phyloP scores from a whole-genome alignment of 164 flowering plant genomes.

The Berberis thunbergii region DNA sequence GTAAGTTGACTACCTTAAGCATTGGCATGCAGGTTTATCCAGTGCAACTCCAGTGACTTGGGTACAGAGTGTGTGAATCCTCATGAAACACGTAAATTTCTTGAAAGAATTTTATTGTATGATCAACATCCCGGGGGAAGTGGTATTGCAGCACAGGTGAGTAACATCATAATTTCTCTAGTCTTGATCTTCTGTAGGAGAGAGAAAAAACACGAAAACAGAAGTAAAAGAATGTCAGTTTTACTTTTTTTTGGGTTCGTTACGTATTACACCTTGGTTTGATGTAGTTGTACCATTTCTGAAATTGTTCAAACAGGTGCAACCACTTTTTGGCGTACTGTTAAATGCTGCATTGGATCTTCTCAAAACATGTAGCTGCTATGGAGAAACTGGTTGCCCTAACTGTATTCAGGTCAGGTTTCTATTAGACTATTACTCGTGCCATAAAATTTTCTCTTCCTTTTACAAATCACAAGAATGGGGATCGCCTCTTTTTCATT shows the following conservation, averaged over 20 bases:
- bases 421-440: not conserved
- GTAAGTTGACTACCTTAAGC: conserved; percentile 1
- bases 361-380: conserved; percentile 59
- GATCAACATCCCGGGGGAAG: conserved; percentile 94
- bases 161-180: conserved; percentile 2
- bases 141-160: conserved; percentile 74
- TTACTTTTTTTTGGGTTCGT: not conserved
- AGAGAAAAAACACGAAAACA: no score
- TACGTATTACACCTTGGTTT: not conserved
- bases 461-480: not conserved
- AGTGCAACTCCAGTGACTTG: conserved; percentile 76
- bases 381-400: conserved; percentile 66
- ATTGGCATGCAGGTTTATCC: conserved; percentile 43
- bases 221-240: not conserved
- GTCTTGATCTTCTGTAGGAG: not conserved
- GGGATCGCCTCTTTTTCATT: not conserved
- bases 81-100: conserved; percentile 60
- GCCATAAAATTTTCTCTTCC: not conserved
- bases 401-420: conserved; percentile 68
- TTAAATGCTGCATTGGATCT: conserved; percentile 70
- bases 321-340: conserved; percentile 56
- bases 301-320: conserved; percentile 35
- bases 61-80: conserved; percentile 89
- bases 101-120: conserved; percentile 78
- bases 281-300: not conserved